phyloP scores from a whole-genome alignment of 2,329 filamentous ascomycete genomes.

The Lomentospora prolificans region DNA sequence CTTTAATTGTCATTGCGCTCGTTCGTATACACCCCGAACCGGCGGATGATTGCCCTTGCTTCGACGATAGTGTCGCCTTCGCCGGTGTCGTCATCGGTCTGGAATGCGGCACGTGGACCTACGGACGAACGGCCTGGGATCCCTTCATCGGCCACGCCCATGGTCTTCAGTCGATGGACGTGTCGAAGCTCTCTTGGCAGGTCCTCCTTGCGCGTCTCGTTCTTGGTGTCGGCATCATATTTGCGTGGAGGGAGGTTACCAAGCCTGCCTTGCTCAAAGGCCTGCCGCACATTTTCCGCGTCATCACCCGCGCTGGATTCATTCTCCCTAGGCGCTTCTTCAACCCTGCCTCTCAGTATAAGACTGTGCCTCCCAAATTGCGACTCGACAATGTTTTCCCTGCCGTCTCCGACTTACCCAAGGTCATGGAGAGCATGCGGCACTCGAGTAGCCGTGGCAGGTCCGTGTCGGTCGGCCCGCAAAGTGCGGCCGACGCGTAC shows the following conservation, averaged over 20 bases:
- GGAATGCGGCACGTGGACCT: slow-evolving; percentile 77
- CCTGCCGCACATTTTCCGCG: slow-evolving; percentile 78
- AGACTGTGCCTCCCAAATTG: slow-evolving; percentile 62
- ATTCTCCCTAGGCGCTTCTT: slow-evolving; percentile 85
- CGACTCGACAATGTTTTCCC: slow-evolving; percentile 78
- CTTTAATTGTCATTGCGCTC: slow-evolving; percentile 59
- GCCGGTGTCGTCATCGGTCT: slow-evolving; percentile 81
- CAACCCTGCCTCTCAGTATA: slow-evolving; percentile 81
- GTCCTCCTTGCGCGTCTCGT: slow-evolving; percentile 59
- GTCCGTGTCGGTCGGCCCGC: slow-evolving; percentile 82
- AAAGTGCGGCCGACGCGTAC: slow-evolving; percentile 93
- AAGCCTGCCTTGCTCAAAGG: slow-evolving; percentile 71
- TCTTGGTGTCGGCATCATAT: slow-evolving; percentile 72
- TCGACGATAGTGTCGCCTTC: slow-evolving; percentile 91
- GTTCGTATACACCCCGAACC: slow-evolving; percentile 91
- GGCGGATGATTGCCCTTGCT: slow-evolving; percentile 93
- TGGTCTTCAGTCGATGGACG: slow-evolving; percentile 49
- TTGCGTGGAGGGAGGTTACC: slow-evolving; percentile 81
- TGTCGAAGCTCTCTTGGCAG: slow-evolving; percentile 55
- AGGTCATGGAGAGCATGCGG: slow-evolving; percentile 70
- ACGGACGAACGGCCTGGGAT: slow-evolving; percentile 43
- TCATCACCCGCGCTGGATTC: slow-evolving; percentile 70
- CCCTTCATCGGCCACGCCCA: slow-evolving; percentile 33
- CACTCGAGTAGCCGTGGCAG: slow-evolving; percentile 61
- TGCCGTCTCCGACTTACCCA: slow-evolving; percentile 75